Evolutionary conservation across 2,329 filamentous ascomycete genomes (phyloP).

Genomic region (Trichoderma koningii): DNA sequence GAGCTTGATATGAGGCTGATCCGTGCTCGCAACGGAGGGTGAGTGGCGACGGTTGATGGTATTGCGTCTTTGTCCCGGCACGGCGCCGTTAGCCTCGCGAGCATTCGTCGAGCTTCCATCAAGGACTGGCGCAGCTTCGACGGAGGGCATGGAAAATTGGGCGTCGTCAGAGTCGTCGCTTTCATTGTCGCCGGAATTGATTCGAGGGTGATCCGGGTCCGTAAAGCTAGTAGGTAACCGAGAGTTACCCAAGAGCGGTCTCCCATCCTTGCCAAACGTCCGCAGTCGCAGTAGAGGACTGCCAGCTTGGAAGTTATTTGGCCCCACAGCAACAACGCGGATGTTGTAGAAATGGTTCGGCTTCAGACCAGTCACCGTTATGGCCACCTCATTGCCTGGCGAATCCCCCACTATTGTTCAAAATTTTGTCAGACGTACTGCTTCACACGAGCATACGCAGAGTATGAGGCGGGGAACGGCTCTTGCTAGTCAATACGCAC

Average conservation of each 20-base stretch:
- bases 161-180: conserved; percentile 51
- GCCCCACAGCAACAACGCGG: conserved; percentile 86
- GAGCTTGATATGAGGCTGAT: conserved; percentile 51
- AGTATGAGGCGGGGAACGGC: too few species aligned
- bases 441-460: neutral
- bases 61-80: conserved; percentile 44
- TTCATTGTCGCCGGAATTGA: conserved; percentile 44
- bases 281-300: conserved; percentile 82
- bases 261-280: conserved; percentile 68
- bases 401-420: conserved; percentile 73
- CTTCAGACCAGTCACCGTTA: conserved; percentile 84
- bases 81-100: conserved; percentile 62
- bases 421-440: conserved; percentile 14
- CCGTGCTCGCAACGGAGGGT: conserved; percentile 64
- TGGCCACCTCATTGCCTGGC: conserved; percentile 55
- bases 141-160: conserved; percentile 53
- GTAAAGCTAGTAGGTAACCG: conserved; percentile 59
- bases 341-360: conserved; percentile 92
- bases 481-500: conserved; percentile 51
- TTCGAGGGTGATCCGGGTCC: conserved; percentile 51
- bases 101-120: conserved; percentile 62
- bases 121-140: conserved; percentile 64
- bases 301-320: conserved; percentile 88
- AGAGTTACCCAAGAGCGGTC: conserved; percentile 60
- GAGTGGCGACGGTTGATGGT: conserved; percentile 76